Evolutionary conservation across 2,329 filamentous ascomycete genomes (phyloP), one percentile per base, ranked within the genome.

Genomic region (Biscogniauxia marginata): DNA sequence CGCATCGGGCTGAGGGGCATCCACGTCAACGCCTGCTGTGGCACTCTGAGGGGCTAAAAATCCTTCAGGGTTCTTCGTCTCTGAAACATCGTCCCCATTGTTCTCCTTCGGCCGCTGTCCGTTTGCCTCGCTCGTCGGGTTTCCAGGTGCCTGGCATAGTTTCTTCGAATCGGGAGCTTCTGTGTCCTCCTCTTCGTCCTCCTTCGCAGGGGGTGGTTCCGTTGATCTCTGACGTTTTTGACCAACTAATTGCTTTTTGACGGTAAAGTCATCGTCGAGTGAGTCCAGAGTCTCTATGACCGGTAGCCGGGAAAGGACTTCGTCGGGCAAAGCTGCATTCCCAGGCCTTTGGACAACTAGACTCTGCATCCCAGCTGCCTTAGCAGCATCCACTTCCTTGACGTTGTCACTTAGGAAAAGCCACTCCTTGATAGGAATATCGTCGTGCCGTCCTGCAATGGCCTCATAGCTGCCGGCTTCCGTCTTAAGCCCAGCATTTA

Each of bases 321-420:
- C 77, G 19, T 74, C 72, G 9, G 80, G 76, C 60, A 93, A 73
- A 24, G 79, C 79, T 39, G 84, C 81, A 73, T 95, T 95, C 11
- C 89, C 90, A 16, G 88, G 86, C 54, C 90, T 81, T 54, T 81
- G 74, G 54, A 89, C 83, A 3, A 87, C 78, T 52, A 83, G 73
- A 65, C 83, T 82, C 65, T 79, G 77, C 82, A 89, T 84, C n/a
- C 85, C 86, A 9, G 84, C 83, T 55, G 73, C 74, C 59, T 78
- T 77, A 45, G 86, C 86, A 49, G 86, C 85, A 51, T 81, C 77
- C 34, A 89, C 85, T 73, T 89, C 86, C 67, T 82, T 84, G 47
- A 90, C 79, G 67, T 92, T 92, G 74, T 95, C 90, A 67, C 89
- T 93, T 58, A 93, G 75, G 71, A 95, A 95, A n/a, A 91, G 77